phyloP scores from a whole-genome alignment of 208 protist genomes.

The Trichomonas gallinae region DNA sequence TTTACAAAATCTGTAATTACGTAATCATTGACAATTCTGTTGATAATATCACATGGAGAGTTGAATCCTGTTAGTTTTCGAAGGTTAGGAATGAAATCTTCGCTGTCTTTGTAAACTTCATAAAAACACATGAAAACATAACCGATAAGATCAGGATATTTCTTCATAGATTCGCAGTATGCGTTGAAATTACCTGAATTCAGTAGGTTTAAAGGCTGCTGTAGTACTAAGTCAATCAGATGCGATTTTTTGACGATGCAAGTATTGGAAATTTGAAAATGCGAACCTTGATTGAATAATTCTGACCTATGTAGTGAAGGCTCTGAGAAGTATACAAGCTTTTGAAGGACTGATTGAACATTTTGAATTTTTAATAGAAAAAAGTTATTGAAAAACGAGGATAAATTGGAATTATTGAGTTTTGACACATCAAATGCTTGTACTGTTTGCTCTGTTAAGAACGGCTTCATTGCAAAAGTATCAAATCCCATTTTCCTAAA shows the following conservation, averaged over 20 bases:
- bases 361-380: not conserved
- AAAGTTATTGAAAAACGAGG: not conserved
- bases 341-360: not conserved
- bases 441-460: not conserved
- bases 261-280: not conserved
- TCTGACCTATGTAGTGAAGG: not conserved
- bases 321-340: not conserved
- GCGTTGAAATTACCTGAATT: not conserved
- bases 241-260: not conserved
- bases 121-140: not conserved
- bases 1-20: not conserved
- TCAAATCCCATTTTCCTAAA: not conserved
- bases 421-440: not conserved
- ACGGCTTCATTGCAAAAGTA: not conserved
- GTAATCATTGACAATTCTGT: not conserved
- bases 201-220: not conserved
- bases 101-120: not conserved
- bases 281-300: not conserved
- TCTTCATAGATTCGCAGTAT: not conserved
- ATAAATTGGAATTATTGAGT: not conserved
- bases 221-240: not conserved
- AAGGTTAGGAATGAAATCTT: not conserved
- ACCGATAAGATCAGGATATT: not conserved
- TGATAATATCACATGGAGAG: not conserved
- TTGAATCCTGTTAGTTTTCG: not conserved